Base-by-base conservation (phyloP, 73 alveolate species). In the Paramecium biaurelia region DNA sequence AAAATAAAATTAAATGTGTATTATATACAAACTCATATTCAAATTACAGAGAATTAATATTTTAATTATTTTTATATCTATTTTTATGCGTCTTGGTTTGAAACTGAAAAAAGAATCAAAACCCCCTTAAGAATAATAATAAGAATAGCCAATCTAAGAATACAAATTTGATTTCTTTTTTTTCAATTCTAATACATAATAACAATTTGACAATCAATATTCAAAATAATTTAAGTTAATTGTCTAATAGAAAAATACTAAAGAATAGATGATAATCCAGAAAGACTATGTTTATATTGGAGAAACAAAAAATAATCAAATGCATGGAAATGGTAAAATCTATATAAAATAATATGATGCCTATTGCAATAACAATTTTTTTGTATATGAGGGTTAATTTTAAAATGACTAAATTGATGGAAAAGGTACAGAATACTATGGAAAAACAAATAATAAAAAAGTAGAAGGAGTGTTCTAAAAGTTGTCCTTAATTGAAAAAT, bases 271-370 rank as follows among this genome's bases (percentile, higher is more conserved):
- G 87, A 74, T 74, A 1, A 41, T 74, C 15, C 15, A 34, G 9
- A 74, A 37, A 41, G 87, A 74, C 14, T 74, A 9, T 41, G 24
- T 74, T 41, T 74, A 74, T 41, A 35, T 41, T 15, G 87, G 87
- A 34, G 67, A 74, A n/a, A 8, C 38, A 0, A 6, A 12, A 34
- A 37, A 28, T 37, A 34, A 74, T 21, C 7, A 74, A 37, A 74
- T 74, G 87, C 37, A 79, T 24, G 90, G 90, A 43, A 38, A 24
- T 24, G 90, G 90, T 43, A 79, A 79, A 47, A 79, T 79, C 21
- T 79, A 43, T 43, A 79, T 79, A 8, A 32, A 79, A 24, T 7
- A 38, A 38, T 41, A 42, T 79, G 90, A 79, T 79, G 90, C 90
- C 0, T 26, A 79, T 47, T 79, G 42, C 74, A 79, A 79, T 79